These are phyloP conservation scores for Coelastrella sp. DNA, from an alignment of 139 green algal genomes.

Conservation along the genomic window DNA sequence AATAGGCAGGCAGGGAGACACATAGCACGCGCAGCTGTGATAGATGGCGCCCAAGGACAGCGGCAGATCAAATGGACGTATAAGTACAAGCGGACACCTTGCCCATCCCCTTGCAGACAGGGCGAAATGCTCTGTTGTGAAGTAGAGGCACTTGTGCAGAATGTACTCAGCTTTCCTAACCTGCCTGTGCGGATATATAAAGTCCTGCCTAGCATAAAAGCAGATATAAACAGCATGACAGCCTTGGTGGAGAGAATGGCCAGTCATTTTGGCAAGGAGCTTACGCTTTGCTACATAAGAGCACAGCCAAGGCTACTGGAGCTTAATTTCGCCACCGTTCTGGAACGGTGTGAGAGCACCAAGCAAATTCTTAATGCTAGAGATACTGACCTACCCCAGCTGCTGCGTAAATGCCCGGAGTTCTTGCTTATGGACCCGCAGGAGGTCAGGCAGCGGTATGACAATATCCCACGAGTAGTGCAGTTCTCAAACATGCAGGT, in stretches of 20 bases:
- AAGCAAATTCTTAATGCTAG: conserved; percentile 50
- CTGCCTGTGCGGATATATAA: conserved; percentile 44
- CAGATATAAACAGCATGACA: conserved; percentile 46
- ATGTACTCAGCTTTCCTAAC: conserved; percentile 62
- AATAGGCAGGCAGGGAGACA: background rate
- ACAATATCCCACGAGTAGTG: conserved; percentile 4
- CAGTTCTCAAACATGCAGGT: conserved; percentile 30
- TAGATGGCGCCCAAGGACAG: background rate
- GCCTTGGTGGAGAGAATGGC: conserved; percentile 44
- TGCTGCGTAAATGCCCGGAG: conserved; percentile 65
- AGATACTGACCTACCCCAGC: conserved; percentile 43
- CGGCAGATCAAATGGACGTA: conserved; percentile 33
- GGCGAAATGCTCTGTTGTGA: conserved; percentile 50
- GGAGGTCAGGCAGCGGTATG: conserved; percentile 44
- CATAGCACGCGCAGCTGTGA: background rate
- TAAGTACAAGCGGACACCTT: conserved; percentile 50
- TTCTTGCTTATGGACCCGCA: conserved; percentile 53
- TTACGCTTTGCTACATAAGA: conserved; percentile 54
- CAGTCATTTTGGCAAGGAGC: conserved; percentile 49
- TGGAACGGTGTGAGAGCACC: background rate
- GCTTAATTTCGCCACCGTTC: conserved; percentile 24
- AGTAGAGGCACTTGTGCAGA: conserved; percentile 69
- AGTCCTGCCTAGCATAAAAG: conserved; percentile 8
- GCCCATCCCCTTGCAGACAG: conserved; percentile 24
- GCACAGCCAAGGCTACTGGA: conserved; percentile 38